A percentile compares a stretch with the other conserved stretches of the same genome.
Conservation (phyloP, 179 eudicot genomes). For the Camellia oleifera region DNA sequence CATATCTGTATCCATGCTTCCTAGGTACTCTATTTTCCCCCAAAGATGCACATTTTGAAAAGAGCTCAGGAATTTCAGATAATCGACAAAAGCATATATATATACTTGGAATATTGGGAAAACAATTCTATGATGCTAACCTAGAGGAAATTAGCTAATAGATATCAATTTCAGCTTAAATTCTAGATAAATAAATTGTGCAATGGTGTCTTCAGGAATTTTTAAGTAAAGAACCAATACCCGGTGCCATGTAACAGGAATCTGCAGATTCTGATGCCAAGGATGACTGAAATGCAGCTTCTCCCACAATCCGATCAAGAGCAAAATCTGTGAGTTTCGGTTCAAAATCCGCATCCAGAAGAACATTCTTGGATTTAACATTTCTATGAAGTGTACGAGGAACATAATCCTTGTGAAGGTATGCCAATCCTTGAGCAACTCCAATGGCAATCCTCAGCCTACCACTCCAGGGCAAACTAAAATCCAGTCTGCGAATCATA, state of each 20-base stretch:
- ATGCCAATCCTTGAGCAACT: slow-evolving; percentile 81
- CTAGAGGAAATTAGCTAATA: not conserved
- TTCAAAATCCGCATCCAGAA: slow-evolving; percentile 66
- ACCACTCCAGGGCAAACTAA: slow-evolving; percentile 58
- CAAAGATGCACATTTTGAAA: no score
- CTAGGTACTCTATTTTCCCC: no score
- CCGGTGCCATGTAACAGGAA: slow-evolving; percentile 62
- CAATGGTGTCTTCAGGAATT: not conserved
- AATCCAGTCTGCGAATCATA: slow-evolving; percentile 43
- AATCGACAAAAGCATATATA: no score
- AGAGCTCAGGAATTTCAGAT: no score
- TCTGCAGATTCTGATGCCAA: slow-evolving; percentile 45
- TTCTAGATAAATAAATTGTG: not conserved
- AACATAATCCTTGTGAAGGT: slow-evolving; percentile 76
- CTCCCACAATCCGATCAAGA: slow-evolving; percentile 55
- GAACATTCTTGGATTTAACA: slow-evolving; percentile 64
- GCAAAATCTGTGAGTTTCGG: slow-evolving; percentile 75
- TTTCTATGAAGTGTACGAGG: slow-evolving; percentile 70
- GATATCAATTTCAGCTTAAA: not conserved
- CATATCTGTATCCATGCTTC: no score
- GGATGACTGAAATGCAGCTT: slow-evolving; percentile 45
- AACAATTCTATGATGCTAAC: not conserved
- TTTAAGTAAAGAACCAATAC: slow-evolving; percentile 20
- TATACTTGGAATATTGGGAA: not conserved
- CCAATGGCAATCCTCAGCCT: slow-evolving; percentile 72